Evolutionary conservation across 257 asterid genomes (phyloP), one percentile per base, ranked within the genome.

Genomic region (Solanum dulcamara): DNA sequence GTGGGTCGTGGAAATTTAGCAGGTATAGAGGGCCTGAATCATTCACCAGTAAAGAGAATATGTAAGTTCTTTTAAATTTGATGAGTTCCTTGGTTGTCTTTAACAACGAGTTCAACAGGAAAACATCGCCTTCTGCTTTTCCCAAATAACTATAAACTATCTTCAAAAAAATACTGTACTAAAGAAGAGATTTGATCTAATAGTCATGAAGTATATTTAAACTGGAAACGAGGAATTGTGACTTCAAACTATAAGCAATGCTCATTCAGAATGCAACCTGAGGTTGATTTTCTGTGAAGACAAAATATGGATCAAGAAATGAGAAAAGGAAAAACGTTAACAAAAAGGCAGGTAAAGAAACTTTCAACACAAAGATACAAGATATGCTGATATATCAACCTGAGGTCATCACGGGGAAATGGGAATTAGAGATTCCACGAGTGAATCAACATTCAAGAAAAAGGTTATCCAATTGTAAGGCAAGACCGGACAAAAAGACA

Each of bases 1-100:
- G 94, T 92, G 64, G 94, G 95, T 87, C 92, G 92, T 10, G 94
- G 96, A 89, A 91, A 83, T 91, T 93, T 91, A 51, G 83, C 86
- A 57, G 93, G 89, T 81, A 87, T 81, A 10, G 50, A 60, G 26
- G 87, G 81, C 90, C 95, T 94, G 94, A 88, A 64, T 85, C 80
- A 90, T 14, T 84, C 55, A 81, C 80, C 87, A 88, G 62, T 15
- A 79, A 48, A 79, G 42, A 30, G 26, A 70, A 48, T 48, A 77
- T 44, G 57, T n/a, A 8, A 26, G 60, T 75, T 11, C 10, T 10
- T 46, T 77, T 17, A 77, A 46, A 46, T n/a, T 18, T 28, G 32
- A 60, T 22, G 62, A 84, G 81, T 53, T 35, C 13, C 48, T 28
- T 77, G 24, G 60, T 9, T 15, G 62, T 77, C 44, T 79, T 79